phyloP scores from a whole-genome alignment of 345 rosid genomes.

The Citrus sp. region DNA sequence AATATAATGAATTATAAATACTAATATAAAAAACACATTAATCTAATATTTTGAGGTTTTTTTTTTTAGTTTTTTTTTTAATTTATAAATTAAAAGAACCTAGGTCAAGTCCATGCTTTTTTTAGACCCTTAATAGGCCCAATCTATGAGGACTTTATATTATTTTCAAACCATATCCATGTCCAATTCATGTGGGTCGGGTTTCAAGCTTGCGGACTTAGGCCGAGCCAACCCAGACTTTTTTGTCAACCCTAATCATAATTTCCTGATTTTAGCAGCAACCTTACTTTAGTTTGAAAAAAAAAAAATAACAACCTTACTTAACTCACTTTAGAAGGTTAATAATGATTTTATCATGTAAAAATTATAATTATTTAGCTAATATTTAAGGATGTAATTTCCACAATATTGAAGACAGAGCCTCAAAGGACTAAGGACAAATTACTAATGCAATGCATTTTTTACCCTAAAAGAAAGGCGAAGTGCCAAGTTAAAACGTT shows the following conservation, averaged over 20 bases:
- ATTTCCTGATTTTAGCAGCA: too few species aligned
- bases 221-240: rapidly evolving
- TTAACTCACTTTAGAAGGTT: not conserved
- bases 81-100: too few species aligned
- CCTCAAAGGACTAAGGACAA: not conserved
- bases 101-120: rapidly evolving
- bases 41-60: too few species aligned
- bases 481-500: not conserved
- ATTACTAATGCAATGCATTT: not conserved
- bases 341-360: not conserved
- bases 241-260: too few species aligned
- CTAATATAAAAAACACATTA: too few species aligned
- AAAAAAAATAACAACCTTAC: not conserved
- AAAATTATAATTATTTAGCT: not conserved
- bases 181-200: rapidly evolving
- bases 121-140: too few species aligned
- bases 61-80: too few species aligned
- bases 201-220: rapidly evolving
- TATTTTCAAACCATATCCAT: too few species aligned
- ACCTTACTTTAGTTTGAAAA: too few species aligned
- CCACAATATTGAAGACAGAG: not conserved
- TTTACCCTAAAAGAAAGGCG: not conserved
- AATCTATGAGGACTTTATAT: rapidly evolving
- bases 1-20: too few species aligned
- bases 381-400: not conserved